phyloP scores from a whole-genome alignment of 345 rosid genomes.

The Pistacia vera region DNA sequence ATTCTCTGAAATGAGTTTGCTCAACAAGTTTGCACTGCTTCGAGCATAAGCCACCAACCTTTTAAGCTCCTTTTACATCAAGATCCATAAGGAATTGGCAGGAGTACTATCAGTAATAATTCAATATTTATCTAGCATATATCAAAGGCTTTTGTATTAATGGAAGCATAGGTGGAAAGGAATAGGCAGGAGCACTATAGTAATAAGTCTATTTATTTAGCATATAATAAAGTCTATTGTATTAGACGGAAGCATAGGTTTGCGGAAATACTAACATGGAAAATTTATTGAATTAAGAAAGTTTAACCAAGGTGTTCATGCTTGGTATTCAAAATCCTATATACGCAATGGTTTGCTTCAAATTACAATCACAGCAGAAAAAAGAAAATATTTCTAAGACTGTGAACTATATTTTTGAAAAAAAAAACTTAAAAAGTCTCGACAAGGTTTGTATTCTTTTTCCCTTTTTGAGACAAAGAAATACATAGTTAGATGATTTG shows the following conservation, averaged over 20 bases:
- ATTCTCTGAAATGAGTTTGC: slow-evolving; percentile 60
- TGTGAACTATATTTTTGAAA: neutral
- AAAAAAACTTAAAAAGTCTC: neutral
- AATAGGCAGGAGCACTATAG: slow-evolving; percentile 9
- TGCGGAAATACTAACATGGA: neutral
- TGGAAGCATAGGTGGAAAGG: neutral
- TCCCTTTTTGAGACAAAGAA: neutral
- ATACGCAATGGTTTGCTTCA: neutral
- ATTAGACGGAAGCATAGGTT: neutral
- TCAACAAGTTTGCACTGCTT: slow-evolving; percentile 80
- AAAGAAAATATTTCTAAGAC: neutral
- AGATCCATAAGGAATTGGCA: slow-evolving; percentile 10
- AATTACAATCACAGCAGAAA: neutral
- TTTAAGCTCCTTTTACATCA: slow-evolving; percentile 64
- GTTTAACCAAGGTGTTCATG: neutral
- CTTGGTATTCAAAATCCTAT: neutral
- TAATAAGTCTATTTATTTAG: neutral
- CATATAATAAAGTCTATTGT: neutral
- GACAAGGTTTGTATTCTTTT: neutral
- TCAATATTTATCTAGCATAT: neutral
- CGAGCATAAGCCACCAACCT: slow-evolving; percentile 90
- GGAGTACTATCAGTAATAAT: slow-evolving; percentile 5
- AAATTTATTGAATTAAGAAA: neutral
- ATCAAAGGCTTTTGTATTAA: neutral
- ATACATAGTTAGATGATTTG: neutral